Percentiles rank a stretch among this genome's conserved stretches.
Conservation (phyloP, 805 yeast species). For the Brettanomyces nanus region DNA sequence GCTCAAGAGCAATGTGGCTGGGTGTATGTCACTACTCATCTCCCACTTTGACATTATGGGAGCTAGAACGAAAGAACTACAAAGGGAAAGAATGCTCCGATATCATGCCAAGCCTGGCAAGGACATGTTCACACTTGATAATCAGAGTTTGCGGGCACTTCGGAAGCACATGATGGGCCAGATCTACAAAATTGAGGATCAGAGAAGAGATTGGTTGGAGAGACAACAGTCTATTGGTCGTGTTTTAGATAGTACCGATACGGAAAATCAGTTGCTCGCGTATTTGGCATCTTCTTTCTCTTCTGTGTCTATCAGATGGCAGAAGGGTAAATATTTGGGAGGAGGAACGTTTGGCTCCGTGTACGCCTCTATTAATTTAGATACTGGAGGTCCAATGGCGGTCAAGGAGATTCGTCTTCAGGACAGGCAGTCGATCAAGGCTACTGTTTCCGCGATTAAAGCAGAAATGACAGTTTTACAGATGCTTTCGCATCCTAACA, state of each 20-base stretch:
- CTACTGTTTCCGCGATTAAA: conserved; percentile 79
- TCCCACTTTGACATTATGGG: conserved; percentile 99
- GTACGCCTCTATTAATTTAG: conserved; percentile 84
- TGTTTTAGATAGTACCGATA: conserved; percentile 79
- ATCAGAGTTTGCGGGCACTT: conserved; percentile 45
- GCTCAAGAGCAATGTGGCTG: conserved; percentile 77
- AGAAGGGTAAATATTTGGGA: conserved; percentile 87
- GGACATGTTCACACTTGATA: conserved; percentile 47
- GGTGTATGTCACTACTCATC: conserved; percentile 87
- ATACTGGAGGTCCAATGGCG: conserved; percentile 94
- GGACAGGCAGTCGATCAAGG: conserved; percentile 76
- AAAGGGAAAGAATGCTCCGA: conserved; percentile 44
- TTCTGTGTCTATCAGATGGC: conserved; percentile 92
- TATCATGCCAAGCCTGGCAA: conserved; percentile 41
- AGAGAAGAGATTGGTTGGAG: conserved; percentile 34
- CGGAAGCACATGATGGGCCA: conserved; percentile 63
- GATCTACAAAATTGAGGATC: conserved; percentile 54
- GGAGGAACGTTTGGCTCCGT: conserved; percentile 96
- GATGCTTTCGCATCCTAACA: conserved; percentile 91
- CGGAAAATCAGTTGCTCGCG: conserved; percentile 80
- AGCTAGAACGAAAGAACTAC: conserved; percentile 76
- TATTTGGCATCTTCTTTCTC: conserved; percentile 84
- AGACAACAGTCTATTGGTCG: conserved; percentile 64
- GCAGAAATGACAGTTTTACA: conserved; percentile 97
- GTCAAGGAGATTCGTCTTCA: conserved; percentile 92